Evolutionary conservation across 2,329 filamentous ascomycete genomes (phyloP), one percentile per base, ranked within the genome.

Genomic region (Diaporthe capsici): DNA sequence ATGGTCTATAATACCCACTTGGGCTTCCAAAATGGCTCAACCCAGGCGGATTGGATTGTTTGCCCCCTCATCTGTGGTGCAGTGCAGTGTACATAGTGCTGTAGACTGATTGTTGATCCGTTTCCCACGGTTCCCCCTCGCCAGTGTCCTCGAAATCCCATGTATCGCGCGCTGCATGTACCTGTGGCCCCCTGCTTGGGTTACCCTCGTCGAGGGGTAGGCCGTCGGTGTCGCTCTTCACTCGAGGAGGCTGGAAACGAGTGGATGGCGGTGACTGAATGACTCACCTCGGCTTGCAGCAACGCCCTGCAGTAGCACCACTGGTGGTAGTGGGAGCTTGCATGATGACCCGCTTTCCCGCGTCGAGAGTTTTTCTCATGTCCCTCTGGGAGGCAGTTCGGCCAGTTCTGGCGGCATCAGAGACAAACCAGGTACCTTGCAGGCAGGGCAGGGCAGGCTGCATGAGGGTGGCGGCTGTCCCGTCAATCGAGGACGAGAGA

Each of bases 211-310:
- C 67, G 75, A 65, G 72, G 68, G 53, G 42, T 42, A 37, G 55
- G 74, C 76, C 73, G 61, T 71, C 67, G 72, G 75, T 75, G 76
- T 77, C 76, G 76, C 76, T 76, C 76, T 73, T 76, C 72, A 74
- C 75, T 70, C 71, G 75, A 71, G 75, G 75, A 73, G 61, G 75
- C 57, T 75, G 75, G 72, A 76, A 77, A 73, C 76, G 76, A 77
- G 71, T 77, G 76, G 76, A 73, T 77, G 76, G 74, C 71, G 75
- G 76, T 77, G 76, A 77, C 74, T 70, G 58, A 75, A 71, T 76
- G 76, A 77, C 70, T 77, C 76, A 77, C 76, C 76, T 75, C 63
- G 76, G 70, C 73, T 39, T 73, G 76, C 73, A 75, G 70, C 61
- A 65, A 65, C 73, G 76, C 63, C 76, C 73, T 77, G 76, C 76